A percentile compares a stretch with the other conserved stretches of the same genome.
phyloP scores from a whole-genome alignment of 495 filamentous ascomycete species.

The Emericellopsis terricola region DNA sequence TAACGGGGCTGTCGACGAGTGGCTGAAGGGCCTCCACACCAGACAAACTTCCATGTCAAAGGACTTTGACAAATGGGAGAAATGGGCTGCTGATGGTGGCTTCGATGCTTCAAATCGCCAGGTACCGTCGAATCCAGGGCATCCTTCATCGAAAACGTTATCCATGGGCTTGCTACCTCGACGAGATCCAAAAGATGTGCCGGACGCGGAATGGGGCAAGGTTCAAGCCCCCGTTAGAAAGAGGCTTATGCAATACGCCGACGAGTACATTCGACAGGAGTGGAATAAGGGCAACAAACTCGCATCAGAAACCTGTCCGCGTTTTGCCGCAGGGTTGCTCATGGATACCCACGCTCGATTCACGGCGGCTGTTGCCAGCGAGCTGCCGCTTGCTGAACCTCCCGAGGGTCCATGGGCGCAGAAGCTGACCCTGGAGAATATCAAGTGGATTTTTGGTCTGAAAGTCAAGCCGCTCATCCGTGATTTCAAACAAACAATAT shows the following conservation, averaged over 20 bases:
- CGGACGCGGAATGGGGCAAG: conserved; percentile 51
- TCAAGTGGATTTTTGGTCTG: conserved; percentile 68
- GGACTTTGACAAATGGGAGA: conserved; percentile 51
- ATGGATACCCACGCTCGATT: conserved; percentile 41
- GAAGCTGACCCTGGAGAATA: conserved; percentile 57
- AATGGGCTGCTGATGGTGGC: conserved; percentile 44
- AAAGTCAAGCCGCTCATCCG: conserved; percentile 53
- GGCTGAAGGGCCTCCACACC: conserved; percentile 49
- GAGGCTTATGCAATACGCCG: conserved; percentile 38
- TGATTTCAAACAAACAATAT: conserved; percentile 43
- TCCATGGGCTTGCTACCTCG: no score
- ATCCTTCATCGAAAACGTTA: no score
- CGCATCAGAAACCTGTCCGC: conserved; percentile 36
- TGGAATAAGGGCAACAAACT: conserved; percentile 41
- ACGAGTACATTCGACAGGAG: conserved; percentile 39
- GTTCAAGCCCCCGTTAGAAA: conserved; percentile 42
- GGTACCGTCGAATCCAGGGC: no score
- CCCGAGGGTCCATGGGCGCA: conserved; percentile 34
- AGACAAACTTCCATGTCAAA: conserved; percentile 36
- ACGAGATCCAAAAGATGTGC: no score
- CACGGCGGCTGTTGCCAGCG: conserved; percentile 22
- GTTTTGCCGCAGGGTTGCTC: conserved; percentile 50
- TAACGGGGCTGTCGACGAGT: conserved; percentile 44
- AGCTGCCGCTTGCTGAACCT: conserved; percentile 20
- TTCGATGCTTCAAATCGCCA: no score